phyloP scores from a whole-genome alignment of 345 rosid genomes.

The Camelina sativa region DNA sequence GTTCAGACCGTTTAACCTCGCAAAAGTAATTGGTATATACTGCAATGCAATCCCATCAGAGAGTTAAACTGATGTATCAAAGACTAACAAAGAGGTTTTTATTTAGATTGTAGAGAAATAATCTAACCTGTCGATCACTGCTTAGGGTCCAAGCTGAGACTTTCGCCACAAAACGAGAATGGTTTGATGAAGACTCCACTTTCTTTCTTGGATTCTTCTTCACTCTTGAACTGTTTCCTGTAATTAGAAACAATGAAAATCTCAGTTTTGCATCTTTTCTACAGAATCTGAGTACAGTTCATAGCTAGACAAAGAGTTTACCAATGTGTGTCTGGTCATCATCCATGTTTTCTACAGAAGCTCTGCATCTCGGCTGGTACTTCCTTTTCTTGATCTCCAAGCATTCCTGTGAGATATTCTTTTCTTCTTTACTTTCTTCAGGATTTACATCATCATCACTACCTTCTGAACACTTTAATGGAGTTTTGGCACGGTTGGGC shows the following conservation, averaged over 20 bases:
- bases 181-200: background rate
- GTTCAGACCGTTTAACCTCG: conserved; percentile 28
- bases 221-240: conserved; percentile 15
- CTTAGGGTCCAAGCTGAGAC: conserved; percentile 25
- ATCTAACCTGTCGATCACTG: conserved; percentile 28
- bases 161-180: conserved; percentile 21
- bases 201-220: conserved; percentile 5
- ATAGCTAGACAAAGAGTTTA: background rate
- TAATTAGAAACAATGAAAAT: background rate
- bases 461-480: background rate
- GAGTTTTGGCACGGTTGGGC: conserved; percentile 4
- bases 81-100: background rate
- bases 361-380: conserved; percentile 1
- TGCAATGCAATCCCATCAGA: conserved; percentile 10
- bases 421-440: conserved; percentile 15
- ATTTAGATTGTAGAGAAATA: background rate
- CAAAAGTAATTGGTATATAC: conserved; percentile 25
- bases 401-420: background rate
- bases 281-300: background rate
- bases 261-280: background rate
- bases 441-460: background rate
- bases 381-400: conserved; percentile 25
- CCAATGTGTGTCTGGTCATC: conserved; percentile 12
- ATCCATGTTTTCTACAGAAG: conserved; percentile 2
- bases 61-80: background rate